Evolutionary conservation across 1,284 basidiomycete species (phyloP).

Genomic region (Boletus nobilissimus): DNA sequence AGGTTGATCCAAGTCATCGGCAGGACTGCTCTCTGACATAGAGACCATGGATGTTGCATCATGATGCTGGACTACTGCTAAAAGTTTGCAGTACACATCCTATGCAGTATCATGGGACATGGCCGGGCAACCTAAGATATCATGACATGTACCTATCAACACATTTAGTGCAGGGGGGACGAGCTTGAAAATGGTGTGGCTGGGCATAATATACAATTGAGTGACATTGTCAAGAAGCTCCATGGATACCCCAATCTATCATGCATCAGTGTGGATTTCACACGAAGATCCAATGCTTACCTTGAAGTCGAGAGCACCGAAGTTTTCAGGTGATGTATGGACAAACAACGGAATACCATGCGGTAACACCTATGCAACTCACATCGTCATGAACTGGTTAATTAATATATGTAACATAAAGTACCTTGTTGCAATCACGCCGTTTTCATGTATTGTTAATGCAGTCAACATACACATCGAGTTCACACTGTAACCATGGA

Average conservation of each 20-base stretch:
- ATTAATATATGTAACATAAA: too few relatives aligned
- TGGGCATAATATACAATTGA: background rate
- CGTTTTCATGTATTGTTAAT: constrained; percentile 25
- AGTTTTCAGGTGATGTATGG: too few relatives aligned
- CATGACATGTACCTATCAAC: background rate
- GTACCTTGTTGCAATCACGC: constrained; percentile 30
- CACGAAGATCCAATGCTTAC: too few relatives aligned
- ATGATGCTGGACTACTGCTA: background rate
- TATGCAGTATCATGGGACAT: background rate
- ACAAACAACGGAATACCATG: too few relatives aligned
- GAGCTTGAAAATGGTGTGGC: background rate
- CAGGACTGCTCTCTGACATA: background rate
- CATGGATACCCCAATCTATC: too few relatives aligned
- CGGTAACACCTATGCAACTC: too few relatives aligned
- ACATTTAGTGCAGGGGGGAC: background rate
- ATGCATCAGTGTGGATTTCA: too few relatives aligned
- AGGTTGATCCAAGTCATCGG: background rate
- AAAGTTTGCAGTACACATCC: background rate
- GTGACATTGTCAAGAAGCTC: background rate
- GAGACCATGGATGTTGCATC: background rate
- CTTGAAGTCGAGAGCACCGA: too few relatives aligned
- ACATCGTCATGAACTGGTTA: too few relatives aligned
- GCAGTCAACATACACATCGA: constrained; percentile 34
- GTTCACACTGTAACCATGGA: constrained; percentile 40
- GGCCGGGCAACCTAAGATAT: background rate